These are phyloP conservation scores for Cicer yamashitae DNA, from an alignment of 306 rosid species.

Conservation along the genomic window DNA sequence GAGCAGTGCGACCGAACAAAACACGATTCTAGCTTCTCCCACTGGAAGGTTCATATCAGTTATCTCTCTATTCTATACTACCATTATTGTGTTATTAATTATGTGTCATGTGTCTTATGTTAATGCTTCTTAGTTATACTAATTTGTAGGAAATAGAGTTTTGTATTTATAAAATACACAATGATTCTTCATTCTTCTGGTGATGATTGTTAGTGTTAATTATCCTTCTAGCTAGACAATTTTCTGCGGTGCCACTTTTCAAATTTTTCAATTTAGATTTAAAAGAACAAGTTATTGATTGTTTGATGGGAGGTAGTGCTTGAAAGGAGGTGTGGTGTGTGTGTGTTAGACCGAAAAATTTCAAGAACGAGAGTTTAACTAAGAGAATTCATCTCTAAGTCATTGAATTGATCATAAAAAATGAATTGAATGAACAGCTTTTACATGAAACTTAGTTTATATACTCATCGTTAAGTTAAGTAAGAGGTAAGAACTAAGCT, in stretches of 20 bases:
- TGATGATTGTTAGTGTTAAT: neutral
- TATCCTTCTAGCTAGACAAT: neutral
- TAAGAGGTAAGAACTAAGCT: no score
- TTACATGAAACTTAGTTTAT: neutral
- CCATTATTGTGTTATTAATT: neutral
- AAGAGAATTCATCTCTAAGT: neutral
- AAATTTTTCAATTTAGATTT: neutral
- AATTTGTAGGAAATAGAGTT: neutral
- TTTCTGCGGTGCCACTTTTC: no score
- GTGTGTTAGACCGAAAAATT: neutral
- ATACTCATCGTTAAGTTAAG: neutral
- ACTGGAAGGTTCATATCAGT: constrained; percentile 69
- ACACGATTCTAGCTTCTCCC: constrained; percentile 67
- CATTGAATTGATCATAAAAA: neutral
- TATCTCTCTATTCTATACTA: neutral
- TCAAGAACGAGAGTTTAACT: neutral
- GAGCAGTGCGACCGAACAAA: constrained; percentile 72
- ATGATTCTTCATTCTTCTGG: neutral
- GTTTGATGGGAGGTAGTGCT: neutral
- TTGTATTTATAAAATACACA: neutral
- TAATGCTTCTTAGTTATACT: neutral
- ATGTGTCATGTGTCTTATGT: neutral
- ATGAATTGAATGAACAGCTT: neutral
- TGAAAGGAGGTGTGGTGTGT: neutral
- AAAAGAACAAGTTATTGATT: neutral